phyloP scores from a whole-genome alignment of 169 alveolate species.

The Plasmodium gaboni region DNA sequence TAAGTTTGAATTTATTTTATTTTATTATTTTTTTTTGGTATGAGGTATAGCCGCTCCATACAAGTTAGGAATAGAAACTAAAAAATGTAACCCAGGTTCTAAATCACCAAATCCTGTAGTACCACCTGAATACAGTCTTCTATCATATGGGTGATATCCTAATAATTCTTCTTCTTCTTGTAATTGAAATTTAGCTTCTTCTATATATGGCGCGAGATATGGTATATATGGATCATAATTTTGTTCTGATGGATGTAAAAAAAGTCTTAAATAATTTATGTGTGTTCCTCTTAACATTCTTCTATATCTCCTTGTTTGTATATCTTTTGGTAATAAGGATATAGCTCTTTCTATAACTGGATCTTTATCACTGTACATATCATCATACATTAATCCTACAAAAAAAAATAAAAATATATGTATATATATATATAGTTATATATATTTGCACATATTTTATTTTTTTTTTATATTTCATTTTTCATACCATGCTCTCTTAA shows the following conservation, averaged over 20 bases:
- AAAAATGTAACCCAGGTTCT: slow-evolving; percentile 88
- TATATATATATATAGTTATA: not conserved
- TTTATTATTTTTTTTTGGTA: slow-evolving; percentile 35
- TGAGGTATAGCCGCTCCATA: slow-evolving; percentile 85
- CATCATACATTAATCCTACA: slow-evolving; percentile 89
- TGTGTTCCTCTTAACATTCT: slow-evolving; percentile 88
- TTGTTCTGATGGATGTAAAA: slow-evolving; percentile 86
- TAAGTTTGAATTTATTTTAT: not conserved
- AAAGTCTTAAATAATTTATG: slow-evolving; percentile 80
- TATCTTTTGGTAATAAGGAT: slow-evolving; percentile 85
- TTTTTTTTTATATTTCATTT: not conserved
- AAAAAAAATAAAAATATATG: not conserved
- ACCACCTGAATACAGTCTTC: slow-evolving; percentile 88
- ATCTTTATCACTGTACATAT: slow-evolving; percentile 86
- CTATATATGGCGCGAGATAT: slow-evolving; percentile 91
- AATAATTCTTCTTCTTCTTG: slow-evolving; percentile 92
- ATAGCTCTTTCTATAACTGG: slow-evolving; percentile 91
- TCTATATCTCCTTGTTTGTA: slow-evolving; percentile 86
- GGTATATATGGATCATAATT: slow-evolving; percentile 91
- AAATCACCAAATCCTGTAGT: slow-evolving; percentile 88
- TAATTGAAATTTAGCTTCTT: slow-evolving; percentile 91
- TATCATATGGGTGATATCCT: slow-evolving; percentile 90
- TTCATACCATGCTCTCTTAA: slow-evolving; percentile 87
- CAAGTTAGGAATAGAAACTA: slow-evolving; percentile 84
- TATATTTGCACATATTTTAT: no score